Conservation (phyloP, 352 stramenopile genomes). For the Globisporangium radiosum region DNA sequence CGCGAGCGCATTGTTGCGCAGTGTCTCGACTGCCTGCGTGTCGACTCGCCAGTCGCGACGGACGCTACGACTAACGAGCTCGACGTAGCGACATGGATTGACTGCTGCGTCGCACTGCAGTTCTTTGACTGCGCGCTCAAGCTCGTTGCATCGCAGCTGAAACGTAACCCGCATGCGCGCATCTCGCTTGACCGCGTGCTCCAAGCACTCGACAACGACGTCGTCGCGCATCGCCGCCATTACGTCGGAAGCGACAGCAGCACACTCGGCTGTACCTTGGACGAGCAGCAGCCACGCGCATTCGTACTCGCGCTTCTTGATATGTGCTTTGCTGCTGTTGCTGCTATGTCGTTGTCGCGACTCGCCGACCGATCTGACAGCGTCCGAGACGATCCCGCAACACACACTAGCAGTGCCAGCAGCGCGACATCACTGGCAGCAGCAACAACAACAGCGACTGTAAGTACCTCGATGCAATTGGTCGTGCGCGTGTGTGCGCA, state of each 20-base stretch:
- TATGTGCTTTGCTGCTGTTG: background rate
- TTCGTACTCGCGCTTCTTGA: slow-evolving; percentile 5
- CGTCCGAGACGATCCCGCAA: too few species aligned
- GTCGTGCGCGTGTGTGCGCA: slow-evolving; percentile 23
- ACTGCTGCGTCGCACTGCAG: slow-evolving; percentile 9
- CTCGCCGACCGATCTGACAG: background rate
- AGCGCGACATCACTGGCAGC: background rate
- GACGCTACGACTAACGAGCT: background rate
- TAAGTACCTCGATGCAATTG: slow-evolving; percentile 6
- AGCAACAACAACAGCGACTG: background rate
- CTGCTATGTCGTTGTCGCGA: background rate
- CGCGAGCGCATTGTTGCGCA: background rate
- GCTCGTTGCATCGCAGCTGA: slow-evolving; percentile 14
- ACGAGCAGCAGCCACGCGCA: background rate
- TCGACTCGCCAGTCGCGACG: background rate
- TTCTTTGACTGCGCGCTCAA: slow-evolving; percentile 24
- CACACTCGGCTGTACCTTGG: too few species aligned
- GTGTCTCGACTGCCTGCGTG: background rate
- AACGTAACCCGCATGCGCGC: background rate
- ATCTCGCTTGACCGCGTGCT: slow-evolving; percentile 23
- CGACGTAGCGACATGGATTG: slow-evolving; percentile 11
- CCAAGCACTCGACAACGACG: slow-evolving; percentile 4
- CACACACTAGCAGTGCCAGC: too few species aligned
- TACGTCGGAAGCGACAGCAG: background rate
- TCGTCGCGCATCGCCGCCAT: slow-evolving; percentile 1